Conservation (phyloP, 768 basidiomycete species). For the Cystofilobasidium bisporidii region DNA sequence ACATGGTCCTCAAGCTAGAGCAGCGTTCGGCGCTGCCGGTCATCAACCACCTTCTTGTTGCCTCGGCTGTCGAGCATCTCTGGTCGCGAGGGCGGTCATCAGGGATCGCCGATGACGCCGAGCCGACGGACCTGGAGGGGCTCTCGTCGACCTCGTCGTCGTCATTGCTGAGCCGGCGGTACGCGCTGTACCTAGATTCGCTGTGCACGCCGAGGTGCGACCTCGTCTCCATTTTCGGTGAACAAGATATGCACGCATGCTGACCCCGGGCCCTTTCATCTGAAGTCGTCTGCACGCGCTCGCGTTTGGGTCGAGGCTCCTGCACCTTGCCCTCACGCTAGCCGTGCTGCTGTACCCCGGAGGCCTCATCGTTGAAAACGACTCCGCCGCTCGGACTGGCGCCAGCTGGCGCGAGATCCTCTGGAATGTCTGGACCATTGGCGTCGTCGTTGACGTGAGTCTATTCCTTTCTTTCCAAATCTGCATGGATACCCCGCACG, state of each 20-base stretch:
- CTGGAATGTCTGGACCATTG: background rate
- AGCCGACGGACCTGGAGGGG: background rate
- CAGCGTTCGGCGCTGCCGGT: background rate
- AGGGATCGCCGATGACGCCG: background rate
- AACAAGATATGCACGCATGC: too few species aligned
- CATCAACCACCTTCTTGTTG: background rate
- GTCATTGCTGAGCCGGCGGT: background rate
- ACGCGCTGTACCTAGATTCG: background rate
- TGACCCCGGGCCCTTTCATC: background rate
- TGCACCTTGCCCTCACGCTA: background rate
- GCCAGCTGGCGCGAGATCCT: background rate
- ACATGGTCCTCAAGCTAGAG: background rate
- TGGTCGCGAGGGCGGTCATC: background rate
- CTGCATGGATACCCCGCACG: too few species aligned
- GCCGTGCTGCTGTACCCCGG: background rate
- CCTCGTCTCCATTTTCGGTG: background rate
- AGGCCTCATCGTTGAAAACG: background rate
- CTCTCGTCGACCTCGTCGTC: too few species aligned
- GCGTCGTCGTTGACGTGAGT: background rate
- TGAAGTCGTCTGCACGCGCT: background rate
- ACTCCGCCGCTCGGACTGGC: background rate
- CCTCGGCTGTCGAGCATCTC: background rate
- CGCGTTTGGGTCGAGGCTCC: background rate
- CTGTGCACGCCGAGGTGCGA: background rate
- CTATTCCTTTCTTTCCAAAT: background rate